phyloP scores from a whole-genome alignment of 1,284 basidiomycete species.

The Sporisorium graminicola region DNA sequence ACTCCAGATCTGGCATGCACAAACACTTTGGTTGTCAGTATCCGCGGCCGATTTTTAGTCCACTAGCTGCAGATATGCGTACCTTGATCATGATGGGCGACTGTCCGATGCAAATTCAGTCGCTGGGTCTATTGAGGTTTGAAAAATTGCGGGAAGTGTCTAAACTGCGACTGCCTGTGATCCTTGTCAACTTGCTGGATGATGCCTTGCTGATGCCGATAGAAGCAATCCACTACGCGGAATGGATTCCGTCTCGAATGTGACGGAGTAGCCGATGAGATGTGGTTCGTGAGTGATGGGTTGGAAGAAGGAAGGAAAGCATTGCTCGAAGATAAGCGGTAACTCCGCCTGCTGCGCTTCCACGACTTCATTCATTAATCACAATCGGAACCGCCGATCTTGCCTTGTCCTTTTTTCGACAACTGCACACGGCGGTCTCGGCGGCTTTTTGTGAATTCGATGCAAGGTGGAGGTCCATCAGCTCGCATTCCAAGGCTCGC shows the following conservation, averaged over 20 bases:
- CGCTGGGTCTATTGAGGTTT: conserved; percentile 1
- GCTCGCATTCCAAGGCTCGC: neutral
- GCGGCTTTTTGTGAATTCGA: neutral
- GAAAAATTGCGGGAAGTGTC: neutral
- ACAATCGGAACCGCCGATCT: conserved; percentile 40
- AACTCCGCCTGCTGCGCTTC: conserved; percentile 11
- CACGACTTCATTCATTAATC: neutral
- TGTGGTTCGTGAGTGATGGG: neutral
- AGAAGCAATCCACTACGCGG: neutral
- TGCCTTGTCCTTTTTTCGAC: neutral
- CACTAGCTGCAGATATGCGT: neutral
- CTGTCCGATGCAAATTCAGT: neutral
- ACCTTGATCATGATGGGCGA: conserved; percentile 45
- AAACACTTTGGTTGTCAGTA: neutral
- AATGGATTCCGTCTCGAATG: neutral
- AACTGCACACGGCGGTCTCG: conserved; percentile 13
- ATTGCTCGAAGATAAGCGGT: conserved; percentile 10
- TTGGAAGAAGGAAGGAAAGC: neutral
- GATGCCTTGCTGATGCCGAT: neutral
- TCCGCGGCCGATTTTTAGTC: neutral
- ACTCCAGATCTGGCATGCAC: conserved; percentile 59
- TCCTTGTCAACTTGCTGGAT: too few species aligned
- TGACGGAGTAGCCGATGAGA: neutral
- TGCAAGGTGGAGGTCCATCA: conserved; percentile 29
- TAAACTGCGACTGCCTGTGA: neutral